These are phyloP conservation scores for Amanita muscaria DNA, from an alignment of 768 basidiomycete genomes.

Conservation along the genomic window DNA sequence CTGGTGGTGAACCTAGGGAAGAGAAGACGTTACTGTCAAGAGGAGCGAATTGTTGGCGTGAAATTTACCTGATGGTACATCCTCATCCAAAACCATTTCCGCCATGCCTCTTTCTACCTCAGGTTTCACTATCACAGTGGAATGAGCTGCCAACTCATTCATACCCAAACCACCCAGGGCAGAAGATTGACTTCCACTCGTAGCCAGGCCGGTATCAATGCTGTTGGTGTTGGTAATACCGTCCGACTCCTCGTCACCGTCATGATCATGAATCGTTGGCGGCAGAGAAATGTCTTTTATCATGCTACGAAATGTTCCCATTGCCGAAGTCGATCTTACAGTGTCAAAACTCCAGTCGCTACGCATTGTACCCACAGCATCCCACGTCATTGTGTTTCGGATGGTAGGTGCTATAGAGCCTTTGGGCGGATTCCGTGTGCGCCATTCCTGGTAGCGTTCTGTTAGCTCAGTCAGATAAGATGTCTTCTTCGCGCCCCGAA, in stretches of 20 bases:
- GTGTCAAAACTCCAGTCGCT: conserved; percentile 98
- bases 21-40: not conserved
- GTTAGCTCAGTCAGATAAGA: conserved; percentile 80
- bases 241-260: conserved; percentile 48
- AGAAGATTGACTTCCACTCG: conserved; percentile 53
- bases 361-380: conserved; percentile 63
- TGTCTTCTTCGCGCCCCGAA: conserved; percentile 76
- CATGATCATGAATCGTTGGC: conserved; percentile 39
- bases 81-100: conserved; percentile 14
- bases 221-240: conserved; percentile 36
- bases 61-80: conserved; percentile 35
- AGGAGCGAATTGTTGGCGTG: conserved; percentile 23
- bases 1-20: conserved; percentile 54
- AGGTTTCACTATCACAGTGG: conserved; percentile 63
- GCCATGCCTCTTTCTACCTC: conserved; percentile 6
- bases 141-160: conserved; percentile 51
- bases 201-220: conserved; percentile 54
- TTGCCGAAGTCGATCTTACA: conserved; percentile 57
- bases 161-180: conserved; percentile 33
- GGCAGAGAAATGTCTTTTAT: conserved; percentile 54
- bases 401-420: conserved; percentile 45
- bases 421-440: conserved; percentile 50
- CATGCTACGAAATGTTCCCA: conserved; percentile 72
- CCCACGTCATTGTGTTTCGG: conserved; percentile 57
- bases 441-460: conserved; percentile 78